phyloP scores from a whole-genome alignment of 208 protist species.

The Phytomonas francai region DNA sequence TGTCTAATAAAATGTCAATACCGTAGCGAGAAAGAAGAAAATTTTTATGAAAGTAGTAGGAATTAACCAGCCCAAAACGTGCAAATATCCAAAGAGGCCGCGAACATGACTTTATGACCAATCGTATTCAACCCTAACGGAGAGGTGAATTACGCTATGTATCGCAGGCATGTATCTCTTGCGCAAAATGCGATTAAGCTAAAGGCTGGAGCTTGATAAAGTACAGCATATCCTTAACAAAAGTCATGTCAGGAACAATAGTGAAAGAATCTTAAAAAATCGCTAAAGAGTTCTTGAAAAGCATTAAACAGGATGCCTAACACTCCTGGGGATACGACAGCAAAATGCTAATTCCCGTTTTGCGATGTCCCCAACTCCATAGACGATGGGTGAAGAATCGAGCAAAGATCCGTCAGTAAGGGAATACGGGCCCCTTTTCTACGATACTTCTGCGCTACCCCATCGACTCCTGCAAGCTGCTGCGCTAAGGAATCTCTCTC shows the following conservation, averaged over 20 bases:
- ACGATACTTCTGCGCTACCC: slow-evolving; percentile 15
- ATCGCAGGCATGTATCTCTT: background rate
- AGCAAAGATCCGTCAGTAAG: slow-evolving; percentile 1
- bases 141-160: background rate
- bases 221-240: background rate
- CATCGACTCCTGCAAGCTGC: slow-evolving; percentile 24
- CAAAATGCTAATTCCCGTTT: background rate
- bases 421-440: background rate
- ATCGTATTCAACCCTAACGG: background rate
- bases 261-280: background rate
- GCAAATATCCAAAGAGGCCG: background rate
- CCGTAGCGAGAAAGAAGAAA: background rate
- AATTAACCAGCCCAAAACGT: background rate
- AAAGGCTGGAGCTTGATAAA: background rate
- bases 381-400: slow-evolving; percentile 4
- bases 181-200: background rate
- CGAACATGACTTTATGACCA: background rate
- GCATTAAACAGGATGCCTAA: background rate
- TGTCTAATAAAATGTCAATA: background rate
- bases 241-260: background rate
- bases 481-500: slow-evolving; percentile 52
- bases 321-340: background rate
- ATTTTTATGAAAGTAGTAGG: background rate
- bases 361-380: background rate
- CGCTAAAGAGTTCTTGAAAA: background rate